Base-by-base conservation (phyloP, 495 filamentous ascomycete genomes). In the Hypoxylon subgilvum region DNA sequence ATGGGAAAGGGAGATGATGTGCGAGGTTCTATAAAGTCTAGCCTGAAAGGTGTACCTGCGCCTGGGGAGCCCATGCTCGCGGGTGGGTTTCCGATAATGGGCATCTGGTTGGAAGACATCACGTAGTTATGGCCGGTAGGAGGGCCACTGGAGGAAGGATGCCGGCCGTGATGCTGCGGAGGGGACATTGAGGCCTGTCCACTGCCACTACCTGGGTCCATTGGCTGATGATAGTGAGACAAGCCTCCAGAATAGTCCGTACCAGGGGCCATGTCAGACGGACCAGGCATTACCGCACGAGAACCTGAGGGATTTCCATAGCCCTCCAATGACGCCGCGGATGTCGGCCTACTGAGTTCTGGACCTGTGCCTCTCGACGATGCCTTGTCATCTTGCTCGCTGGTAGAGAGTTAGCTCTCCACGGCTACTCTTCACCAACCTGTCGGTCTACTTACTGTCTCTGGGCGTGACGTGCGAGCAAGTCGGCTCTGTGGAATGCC, bases 391-490 rank as follows among this genome's bases (percentile, higher is more conserved):
- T 75, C 76, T 39, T 70, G 63, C 14, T 79, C 74, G 51, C 75
- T 79, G 12, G n/a, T n/a, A n/a, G n/a, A n/a, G n/a, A n/a, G n/a
- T n/a, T n/a, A n/a, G n/a, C n/a, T n/a, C n/a, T n/a, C n/a, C n/a
- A n/a, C n/a, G n/a, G n/a, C n/a, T n/a, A n/a, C n/a, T n/a, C n/a
- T n/a, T n/a, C n/a, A n/a, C 23, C 8, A 27, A 27, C 23, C 23
- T 3, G 23, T 27, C 23, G 8, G 23, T 27, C 23, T 10, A 72
- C 89, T 79, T 73, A 93, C 90, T 93, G 90, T 82, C 88, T 84
- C 65, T 91, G 88, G 68, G 86, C 80, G 69, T 96, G 92, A 43
- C 92, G 85, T 21, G 81, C 77, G 22, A 95, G 78, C 18, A 96
- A 74, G 72, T 96, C 92, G 10, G 84, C 77, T 25, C 92, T 84